These are phyloP conservation scores for Neurospora tetraspora DNA, from an alignment of 495 filamentous ascomycete genomes.

Conservation along the genomic window DNA sequence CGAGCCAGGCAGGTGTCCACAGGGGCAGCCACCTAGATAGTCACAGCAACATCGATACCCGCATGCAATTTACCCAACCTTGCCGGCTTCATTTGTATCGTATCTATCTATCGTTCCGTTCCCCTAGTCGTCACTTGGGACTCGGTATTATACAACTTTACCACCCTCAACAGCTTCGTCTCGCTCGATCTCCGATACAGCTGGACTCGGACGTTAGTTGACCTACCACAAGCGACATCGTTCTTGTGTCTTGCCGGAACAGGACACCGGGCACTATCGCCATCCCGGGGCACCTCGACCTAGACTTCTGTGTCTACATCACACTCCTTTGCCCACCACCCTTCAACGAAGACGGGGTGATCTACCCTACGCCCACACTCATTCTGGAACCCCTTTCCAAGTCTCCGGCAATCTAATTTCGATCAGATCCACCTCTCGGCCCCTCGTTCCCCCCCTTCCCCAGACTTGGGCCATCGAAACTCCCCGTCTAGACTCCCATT, in stretches of 20 bases:
- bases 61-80: neutral
- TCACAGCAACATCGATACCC: neutral
- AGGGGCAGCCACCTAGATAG: neutral
- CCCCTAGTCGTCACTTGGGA: neutral
- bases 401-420: neutral
- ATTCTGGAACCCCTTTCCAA: neutral
- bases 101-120: neutral
- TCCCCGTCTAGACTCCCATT: neutral
- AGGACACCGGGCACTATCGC: neutral
- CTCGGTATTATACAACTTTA: neutral
- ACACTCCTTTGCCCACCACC: neutral
- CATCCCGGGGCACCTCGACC: neutral
- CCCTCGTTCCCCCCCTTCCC: neutral
- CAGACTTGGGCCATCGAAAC: neutral
- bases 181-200: neutral
- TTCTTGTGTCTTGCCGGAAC: neutral
- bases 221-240: neutral
- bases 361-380: neutral
- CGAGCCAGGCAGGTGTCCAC: neutral
- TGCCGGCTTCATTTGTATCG: neutral
- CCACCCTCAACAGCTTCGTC: neutral
- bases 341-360: neutral
- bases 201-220: neutral
- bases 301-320: neutral
- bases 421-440: neutral